Evolutionary conservation across 75 land plant genomes (phyloP).

Genomic region (Pinus taeda): DNA sequence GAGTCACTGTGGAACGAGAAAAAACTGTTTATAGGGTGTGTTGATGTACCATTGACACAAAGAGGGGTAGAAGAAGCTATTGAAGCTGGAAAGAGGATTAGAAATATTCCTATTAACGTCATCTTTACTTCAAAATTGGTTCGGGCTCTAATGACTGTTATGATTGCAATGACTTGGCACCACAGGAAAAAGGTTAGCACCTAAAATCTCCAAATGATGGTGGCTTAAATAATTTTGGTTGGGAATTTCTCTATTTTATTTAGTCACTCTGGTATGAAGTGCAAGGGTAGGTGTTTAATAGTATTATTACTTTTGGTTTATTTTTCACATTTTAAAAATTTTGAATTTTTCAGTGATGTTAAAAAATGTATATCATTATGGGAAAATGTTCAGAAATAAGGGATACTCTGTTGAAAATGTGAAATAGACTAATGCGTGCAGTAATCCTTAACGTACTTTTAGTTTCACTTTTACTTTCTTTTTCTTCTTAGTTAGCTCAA

Average conservation of each 20-base stretch:
- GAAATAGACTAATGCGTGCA: background rate
- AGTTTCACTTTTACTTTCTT: too few relatives aligned
- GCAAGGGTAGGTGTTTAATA: background rate
- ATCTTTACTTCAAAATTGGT: constrained; percentile 84
- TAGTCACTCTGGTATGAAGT: background rate
- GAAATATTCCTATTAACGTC: constrained; percentile 17
- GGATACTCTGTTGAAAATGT: too few relatives aligned
- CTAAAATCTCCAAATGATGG: background rate
- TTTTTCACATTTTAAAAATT: background rate
- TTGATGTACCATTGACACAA: too few relatives aligned
- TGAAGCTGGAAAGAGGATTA: too few relatives aligned
- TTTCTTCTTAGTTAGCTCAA: too few relatives aligned
- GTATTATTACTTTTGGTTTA: background rate
- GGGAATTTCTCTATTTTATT: background rate
- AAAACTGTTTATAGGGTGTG: too few relatives aligned
- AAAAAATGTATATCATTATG: background rate
- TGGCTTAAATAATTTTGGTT: background rate
- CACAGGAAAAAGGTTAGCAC: constrained; percentile 72
- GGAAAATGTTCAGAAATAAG: background rate
- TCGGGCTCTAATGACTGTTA: constrained; percentile 95
- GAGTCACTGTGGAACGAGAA: too few relatives aligned
- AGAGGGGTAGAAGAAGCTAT: too few relatives aligned
- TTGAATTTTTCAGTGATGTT: background rate
- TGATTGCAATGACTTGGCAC: constrained; percentile 99
- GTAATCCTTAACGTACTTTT: background rate